phyloP scores from a whole-genome alignment of 805 yeast species.

The Candida krabiensis region DNA sequence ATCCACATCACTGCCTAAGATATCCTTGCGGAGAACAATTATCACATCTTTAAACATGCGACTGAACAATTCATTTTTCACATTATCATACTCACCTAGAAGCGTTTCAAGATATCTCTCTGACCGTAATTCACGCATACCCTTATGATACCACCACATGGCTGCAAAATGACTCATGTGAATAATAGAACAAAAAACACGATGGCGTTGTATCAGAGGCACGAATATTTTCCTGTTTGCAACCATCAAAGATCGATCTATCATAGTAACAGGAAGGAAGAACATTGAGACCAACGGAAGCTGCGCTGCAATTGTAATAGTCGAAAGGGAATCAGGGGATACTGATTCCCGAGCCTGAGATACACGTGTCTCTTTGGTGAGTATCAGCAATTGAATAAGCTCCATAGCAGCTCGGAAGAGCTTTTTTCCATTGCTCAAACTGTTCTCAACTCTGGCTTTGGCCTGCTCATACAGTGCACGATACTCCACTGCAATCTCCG shows the following conservation, averaged over 20 bases:
- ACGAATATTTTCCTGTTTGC: not conserved
- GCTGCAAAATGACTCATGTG: no score
- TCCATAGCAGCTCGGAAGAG: not conserved
- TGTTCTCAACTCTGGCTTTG: not conserved
- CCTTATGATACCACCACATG: not conserved
- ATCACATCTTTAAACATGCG: no score
- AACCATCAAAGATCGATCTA: not conserved
- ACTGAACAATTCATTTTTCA: not conserved
- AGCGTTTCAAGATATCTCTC: not conserved
- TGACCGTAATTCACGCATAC: not conserved
- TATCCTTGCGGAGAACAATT: no score
- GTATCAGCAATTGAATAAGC: not conserved
- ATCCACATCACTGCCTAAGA: no score
- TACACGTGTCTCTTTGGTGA: not conserved
- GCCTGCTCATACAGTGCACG: not conserved
- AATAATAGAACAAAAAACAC: no score
- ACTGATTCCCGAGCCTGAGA: not conserved
- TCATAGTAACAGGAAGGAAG: not conserved
- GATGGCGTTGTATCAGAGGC: not conserved
- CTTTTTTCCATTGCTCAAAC: not conserved
- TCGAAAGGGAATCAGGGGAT: not conserved
- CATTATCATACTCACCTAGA: not conserved
- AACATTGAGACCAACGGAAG: not conserved
- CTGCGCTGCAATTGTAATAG: not conserved
- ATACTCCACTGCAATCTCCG: not conserved